Base-by-base conservation (phyloP, 2,329 filamentous ascomycete species). In the Colletotrichum salicis region DNA sequence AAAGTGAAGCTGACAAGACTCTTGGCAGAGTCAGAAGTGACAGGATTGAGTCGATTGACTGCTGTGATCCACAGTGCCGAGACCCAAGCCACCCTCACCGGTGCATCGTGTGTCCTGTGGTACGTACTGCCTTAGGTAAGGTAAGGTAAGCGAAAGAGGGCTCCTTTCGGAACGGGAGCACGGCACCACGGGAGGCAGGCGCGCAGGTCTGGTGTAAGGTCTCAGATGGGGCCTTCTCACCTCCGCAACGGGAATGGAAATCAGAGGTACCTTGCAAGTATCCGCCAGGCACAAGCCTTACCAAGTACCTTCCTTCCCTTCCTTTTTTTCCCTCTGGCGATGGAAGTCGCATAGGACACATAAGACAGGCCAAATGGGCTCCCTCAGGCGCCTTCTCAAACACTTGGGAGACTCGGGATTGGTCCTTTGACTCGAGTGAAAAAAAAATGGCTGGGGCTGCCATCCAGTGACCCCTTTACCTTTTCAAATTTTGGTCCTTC, bases 11-110 rank as follows among this genome's bases (percentile, higher is more conserved):
- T 66, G 57, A 58, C 31, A 22, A 67, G 57, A 37, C 27, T 41
- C 68, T 71, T 71, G 68, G 64, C 68, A 58, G 37, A 62, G 64
- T 67, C 31, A 67, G 48, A 67, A 67, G 63, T 61, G 64, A 68
- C 33, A 64, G 37, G 48, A 62, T 67, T 41, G 13, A 41, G 37
- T 41, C 54, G 29, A 45, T 22, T 58, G 57, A 24, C 15, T 48
- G 15, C 45, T 35, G 45, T 41, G 31, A 54, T 55, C 54, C 69
- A 69, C 54, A 59, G 69, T 48, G 19, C 69, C 69, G 69, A 71
- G 69, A 31, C 35, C 69, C 54, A 64, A 71, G 69, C 69, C 69
- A 69, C 69, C 19, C 64, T 37, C n/a, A 13, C 41, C 24, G 41
- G 37, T 48, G 41, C 41, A 48, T 48, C 41, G 41, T 48, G 41